Conservation (phyloP, 2,329 filamentous ascomycete genomes). For the Cordyceps militaris region DNA sequence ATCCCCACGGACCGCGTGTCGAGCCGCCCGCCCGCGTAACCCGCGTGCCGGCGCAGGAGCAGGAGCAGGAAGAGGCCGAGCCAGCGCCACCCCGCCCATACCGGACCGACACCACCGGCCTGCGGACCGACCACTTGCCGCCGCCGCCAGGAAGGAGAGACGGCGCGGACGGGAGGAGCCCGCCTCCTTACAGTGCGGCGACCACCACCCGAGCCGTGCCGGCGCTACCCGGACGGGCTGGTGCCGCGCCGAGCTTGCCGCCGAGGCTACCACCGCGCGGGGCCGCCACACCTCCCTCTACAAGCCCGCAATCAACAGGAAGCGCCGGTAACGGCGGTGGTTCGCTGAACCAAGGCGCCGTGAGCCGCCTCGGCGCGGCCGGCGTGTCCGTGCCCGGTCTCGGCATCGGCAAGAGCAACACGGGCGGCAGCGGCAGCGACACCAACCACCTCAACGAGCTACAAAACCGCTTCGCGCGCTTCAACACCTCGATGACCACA, state of each 20-base stretch:
- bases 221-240: slow-evolving; percentile 11
- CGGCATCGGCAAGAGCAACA: slow-evolving; percentile 52
- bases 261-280: slow-evolving; percentile 53
- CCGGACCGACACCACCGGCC: slow-evolving; percentile 61
- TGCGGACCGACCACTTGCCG: slow-evolving; percentile 62
- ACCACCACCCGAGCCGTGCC: slow-evolving; percentile 16
- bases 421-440: slow-evolving; percentile 21
- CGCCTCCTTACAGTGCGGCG: slow-evolving; percentile 26
- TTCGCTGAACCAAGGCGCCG: slow-evolving; percentile 48
- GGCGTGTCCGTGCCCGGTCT: slow-evolving; percentile 74
- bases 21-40: slow-evolving; percentile 15
- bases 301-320: slow-evolving; percentile 23
- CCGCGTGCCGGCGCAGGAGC: not conserved
- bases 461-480: slow-evolving; percentile 57
- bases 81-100: slow-evolving; percentile 56
- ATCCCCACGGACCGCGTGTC: slow-evolving; percentile 20
- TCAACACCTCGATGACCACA: slow-evolving; percentile 30
- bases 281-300: slow-evolving; percentile 16
- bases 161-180: slow-evolving; percentile 28
- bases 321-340: too few relatives aligned
- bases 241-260: slow-evolving; percentile 59
- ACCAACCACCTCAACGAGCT: slow-evolving; percentile 48
- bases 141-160: slow-evolving; percentile 57
- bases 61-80: slow-evolving; percentile 13
- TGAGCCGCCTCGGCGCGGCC: slow-evolving; percentile 60